A percentile compares a stretch with the other conserved stretches of the same genome.
Evolutionary conservation across 345 rosid species (phyloP).

Genomic region (Salix brachista): DNA sequence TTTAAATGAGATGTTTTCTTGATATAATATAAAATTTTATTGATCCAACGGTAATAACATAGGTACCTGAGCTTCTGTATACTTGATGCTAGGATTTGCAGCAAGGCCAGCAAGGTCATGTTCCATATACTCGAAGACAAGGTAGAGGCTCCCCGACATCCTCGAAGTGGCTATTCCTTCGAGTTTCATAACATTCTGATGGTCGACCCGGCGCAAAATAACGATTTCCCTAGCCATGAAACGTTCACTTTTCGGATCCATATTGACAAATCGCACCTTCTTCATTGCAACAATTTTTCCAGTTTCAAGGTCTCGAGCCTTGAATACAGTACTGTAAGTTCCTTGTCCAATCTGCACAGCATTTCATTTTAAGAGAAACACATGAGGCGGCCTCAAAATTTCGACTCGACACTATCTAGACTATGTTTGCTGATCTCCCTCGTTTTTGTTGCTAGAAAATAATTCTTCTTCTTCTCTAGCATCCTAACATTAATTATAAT

Average conservation of each 20-base stretch:
- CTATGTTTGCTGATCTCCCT: neutral
- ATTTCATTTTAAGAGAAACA: neutral
- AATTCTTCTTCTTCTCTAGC: neutral
- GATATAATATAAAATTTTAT: no score
- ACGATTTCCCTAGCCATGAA: conserved; percentile 95
- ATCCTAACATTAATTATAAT: neutral
- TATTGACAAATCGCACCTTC: conserved; percentile 79
- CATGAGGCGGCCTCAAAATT: neutral
- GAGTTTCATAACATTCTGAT: conserved; percentile 87
- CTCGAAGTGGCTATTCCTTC: conserved; percentile 75
- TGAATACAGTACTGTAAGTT: conserved; percentile 83
- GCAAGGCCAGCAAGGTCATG: conserved; percentile 87
- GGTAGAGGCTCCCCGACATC: conserved; percentile 70
- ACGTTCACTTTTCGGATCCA: conserved; percentile 90
- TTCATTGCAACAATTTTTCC: conserved; percentile 80
- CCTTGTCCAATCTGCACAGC: conserved; percentile 90
- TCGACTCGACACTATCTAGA: neutral
- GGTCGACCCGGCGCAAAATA: conserved; percentile 70
- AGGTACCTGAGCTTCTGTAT: conserved; percentile 73
- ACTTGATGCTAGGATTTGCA: conserved; percentile 65
- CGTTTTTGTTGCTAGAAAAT: neutral
- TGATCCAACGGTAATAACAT: neutral
- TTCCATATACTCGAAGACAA: conserved; percentile 94
- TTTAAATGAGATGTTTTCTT: no score
- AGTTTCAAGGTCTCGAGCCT: conserved; percentile 66